A percentile compares a stretch with the other conserved stretches of the same genome.
Conservation (phyloP, 106 monocot species). For the Triglochin maritima region DNA sequence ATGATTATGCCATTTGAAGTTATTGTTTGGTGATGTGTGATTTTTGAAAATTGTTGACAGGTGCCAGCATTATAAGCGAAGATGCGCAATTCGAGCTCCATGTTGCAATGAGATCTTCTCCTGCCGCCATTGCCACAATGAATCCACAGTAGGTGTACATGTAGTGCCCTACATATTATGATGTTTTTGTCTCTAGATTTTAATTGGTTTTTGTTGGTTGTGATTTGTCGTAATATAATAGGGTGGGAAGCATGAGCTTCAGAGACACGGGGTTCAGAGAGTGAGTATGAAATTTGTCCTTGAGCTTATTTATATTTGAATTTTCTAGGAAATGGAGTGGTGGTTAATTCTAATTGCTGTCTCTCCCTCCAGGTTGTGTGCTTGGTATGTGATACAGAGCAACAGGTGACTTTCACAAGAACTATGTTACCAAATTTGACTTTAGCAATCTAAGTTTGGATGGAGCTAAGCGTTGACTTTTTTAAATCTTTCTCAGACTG, state of each 20-base stretch:
- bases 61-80: conserved; percentile 59
- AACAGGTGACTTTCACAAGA: conserved; percentile 28
- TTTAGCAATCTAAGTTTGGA: background rate
- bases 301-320: background rate
- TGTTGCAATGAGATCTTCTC: conserved; percentile 65
- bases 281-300: conserved; percentile 15
- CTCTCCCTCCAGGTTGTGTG: conserved; percentile 51
- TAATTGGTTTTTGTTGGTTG: background rate
- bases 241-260: conserved; percentile 44
- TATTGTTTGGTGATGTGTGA: no score
- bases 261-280: conserved; percentile 32
- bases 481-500: conserved; percentile 22
- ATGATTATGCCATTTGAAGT: no score
- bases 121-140: conserved; percentile 93
- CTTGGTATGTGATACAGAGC: conserved; percentile 66
- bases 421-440: background rate
- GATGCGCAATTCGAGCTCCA: conserved; percentile 76
- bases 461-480: background rate
- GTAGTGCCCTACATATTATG: background rate
- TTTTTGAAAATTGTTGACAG: conserved; percentile 11
- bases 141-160: conserved; percentile 38
- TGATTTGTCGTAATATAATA: background rate
- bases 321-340: background rate
- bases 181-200: background rate
- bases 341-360: background rate